phyloP scores from a whole-genome alignment of 305 asterid genomes.

The Plantago coronopus region DNA sequence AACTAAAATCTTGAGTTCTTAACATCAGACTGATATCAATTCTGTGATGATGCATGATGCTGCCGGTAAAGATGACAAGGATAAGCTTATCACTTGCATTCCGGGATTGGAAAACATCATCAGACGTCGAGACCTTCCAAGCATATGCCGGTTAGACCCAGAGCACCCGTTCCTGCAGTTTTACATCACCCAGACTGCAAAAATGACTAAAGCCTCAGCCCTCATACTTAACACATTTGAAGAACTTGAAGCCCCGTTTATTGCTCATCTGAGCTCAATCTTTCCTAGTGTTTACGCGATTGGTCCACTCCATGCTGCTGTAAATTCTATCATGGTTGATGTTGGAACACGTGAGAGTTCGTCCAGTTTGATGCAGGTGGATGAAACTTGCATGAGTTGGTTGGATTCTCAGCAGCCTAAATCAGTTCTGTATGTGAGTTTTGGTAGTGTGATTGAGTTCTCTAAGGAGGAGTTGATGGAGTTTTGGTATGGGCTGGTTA shows the following conservation, averaged over 20 bases:
- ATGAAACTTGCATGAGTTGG: conserved; percentile 35
- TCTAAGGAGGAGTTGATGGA: conserved; percentile 28
- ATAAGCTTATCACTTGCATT: conserved; percentile 24
- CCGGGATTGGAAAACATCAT: conserved; percentile 36
- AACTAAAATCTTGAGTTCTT: too few species aligned
- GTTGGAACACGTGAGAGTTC: conserved; percentile 20
- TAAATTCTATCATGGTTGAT: conserved; percentile 5
- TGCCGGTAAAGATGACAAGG: conserved; percentile 26
- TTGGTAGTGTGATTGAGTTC: conserved; percentile 30
- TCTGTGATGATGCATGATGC: too few species aligned
- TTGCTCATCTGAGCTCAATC: conserved; percentile 33
- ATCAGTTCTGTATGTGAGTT: conserved; percentile 40
- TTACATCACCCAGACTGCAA: conserved; percentile 26
- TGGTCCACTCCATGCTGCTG: conserved; percentile 33
- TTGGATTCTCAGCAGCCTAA: conserved; percentile 33
- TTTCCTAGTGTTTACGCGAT: conserved; percentile 37
- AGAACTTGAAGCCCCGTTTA: conserved; percentile 30
- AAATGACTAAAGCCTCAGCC: conserved; percentile 37
- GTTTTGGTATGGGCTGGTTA: conserved; percentile 39
- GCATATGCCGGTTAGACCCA: conserved; percentile 24
- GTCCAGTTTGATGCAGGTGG: conserved; percentile 25
- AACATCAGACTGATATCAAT: too few species aligned
- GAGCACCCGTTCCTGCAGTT: conserved; percentile 21
- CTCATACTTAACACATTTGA: conserved; percentile 44
- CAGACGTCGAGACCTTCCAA: conserved; percentile 40